Percentiles rank a stretch among this genome's conserved stretches.
Conservation (phyloP, 441 rosid species). For the Arabidopsis lyrata region DNA sequence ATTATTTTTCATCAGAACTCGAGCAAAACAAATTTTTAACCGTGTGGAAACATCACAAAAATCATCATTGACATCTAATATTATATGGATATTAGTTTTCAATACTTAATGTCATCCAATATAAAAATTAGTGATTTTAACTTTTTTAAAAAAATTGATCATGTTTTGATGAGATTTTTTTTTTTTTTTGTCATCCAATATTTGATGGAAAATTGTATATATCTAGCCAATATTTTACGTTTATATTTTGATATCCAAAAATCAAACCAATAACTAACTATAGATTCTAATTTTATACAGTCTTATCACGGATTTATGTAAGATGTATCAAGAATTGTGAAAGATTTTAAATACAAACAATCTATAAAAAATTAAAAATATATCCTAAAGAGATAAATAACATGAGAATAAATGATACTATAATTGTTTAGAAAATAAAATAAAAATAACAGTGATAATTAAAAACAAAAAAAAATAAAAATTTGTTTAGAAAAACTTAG, state of each 20-base stretch:
- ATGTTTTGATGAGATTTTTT: too few species aligned
- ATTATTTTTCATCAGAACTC: too few species aligned
- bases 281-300: background rate
- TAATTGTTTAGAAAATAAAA: background rate
- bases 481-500: background rate
- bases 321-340: too few species aligned
- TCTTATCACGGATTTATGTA: background rate
- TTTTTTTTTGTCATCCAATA: too few species aligned
- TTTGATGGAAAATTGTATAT: too few species aligned
- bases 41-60: too few species aligned
- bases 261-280: background rate
- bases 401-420: background rate
- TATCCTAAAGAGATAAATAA: too few species aligned
- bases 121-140: background rate
- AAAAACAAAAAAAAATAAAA: background rate
- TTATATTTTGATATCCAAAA: too few species aligned
- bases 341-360: background rate
- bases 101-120: background rate
- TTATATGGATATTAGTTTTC: background rate
- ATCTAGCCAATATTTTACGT: too few species aligned
- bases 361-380: background rate
- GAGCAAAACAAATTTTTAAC: background rate
- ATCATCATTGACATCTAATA: too few species aligned
- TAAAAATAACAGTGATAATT: background rate
- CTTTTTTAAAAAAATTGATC: background rate